Evolutionary conservation across 164 flowering plant genomes (phyloP).

Genomic region (Hamamelis virginiana): DNA sequence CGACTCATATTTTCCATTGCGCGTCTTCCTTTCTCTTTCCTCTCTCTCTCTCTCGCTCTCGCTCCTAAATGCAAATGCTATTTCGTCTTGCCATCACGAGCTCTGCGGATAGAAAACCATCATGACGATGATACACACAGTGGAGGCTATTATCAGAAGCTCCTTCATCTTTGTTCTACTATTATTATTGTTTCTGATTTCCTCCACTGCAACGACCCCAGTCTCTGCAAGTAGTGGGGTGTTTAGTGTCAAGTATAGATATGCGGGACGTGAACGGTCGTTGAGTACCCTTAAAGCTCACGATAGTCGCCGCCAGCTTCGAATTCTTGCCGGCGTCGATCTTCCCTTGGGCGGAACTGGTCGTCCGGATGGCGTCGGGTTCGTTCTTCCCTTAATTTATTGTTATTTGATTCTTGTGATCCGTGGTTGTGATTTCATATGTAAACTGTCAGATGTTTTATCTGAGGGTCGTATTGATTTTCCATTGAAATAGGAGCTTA

Average conservation of each 20-base stretch:
- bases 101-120: too few species aligned
- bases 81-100: too few species aligned
- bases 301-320: slow-evolving; percentile 54
- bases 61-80: too few species aligned
- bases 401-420: not conserved
- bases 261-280: slow-evolving; percentile 39
- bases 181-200: not conserved
- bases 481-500: too few species aligned
- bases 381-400: not conserved
- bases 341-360: slow-evolving; percentile 68
- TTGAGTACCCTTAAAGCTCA: slow-evolving; percentile 50
- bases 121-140: too few species aligned
- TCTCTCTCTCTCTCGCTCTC: too few species aligned
- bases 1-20: too few species aligned
- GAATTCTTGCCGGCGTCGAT: slow-evolving; percentile 61
- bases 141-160: too few species aligned
- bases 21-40: too few species aligned
- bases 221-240: slow-evolving; percentile 23
- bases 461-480: too few species aligned
- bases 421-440: not conserved
- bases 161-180: not conserved
- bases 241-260: slow-evolving; percentile 54
- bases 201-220: not conserved
- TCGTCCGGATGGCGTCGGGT: slow-evolving; percentile 67
- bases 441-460: too few species aligned